Percentiles rank a stretch among this genome's conserved stretches.
These are phyloP conservation scores for Termitomyces bulborhizus DNA, from an alignment of 768 basidiomycete species.

Conservation along the genomic window DNA sequence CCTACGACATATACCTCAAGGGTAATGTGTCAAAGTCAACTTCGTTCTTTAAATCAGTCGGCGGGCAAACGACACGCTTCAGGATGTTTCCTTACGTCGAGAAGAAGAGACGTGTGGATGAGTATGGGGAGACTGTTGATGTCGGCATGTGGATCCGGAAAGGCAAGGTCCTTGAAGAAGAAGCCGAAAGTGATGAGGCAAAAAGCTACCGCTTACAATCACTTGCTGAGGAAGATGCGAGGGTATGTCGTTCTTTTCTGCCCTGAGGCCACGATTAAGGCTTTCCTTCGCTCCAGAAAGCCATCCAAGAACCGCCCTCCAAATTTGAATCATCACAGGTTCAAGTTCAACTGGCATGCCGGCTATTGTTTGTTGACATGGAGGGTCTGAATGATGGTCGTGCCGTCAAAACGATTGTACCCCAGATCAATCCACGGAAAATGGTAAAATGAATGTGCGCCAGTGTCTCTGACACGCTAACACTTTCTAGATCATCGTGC, in stretches of 20 bases:
- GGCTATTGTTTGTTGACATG: constrained; percentile 89
- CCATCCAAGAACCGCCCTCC: constrained; percentile 78
- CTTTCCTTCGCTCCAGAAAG: constrained; percentile 40
- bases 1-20: constrained; percentile 95
- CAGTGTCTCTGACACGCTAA: constrained; percentile 1
- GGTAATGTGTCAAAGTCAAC: constrained; percentile 88
- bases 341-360: constrained; percentile 78
- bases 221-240: constrained; percentile 73
- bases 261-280: background rate
- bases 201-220: constrained; percentile 65
- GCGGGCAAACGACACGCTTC: constrained; percentile 71
- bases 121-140: constrained; percentile 93
- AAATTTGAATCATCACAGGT: constrained; percentile 79
- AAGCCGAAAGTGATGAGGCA: constrained; percentile 75
- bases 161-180: constrained; percentile 86
- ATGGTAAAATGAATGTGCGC: constrained; percentile 47
- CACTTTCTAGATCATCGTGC: constrained; percentile 72
- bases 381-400: constrained; percentile 96
- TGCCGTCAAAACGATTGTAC: constrained; percentile 93
- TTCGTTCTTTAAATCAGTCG: constrained; percentile 80
- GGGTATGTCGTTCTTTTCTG: constrained; percentile 37
- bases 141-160: constrained; percentile 94
- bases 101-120: constrained; percentile 86
- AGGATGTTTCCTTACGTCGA: constrained; percentile 98
- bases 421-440: constrained; percentile 93